phyloP scores from a whole-genome alignment of 345 rosid species.

The Rubroshorea leprosula region DNA sequence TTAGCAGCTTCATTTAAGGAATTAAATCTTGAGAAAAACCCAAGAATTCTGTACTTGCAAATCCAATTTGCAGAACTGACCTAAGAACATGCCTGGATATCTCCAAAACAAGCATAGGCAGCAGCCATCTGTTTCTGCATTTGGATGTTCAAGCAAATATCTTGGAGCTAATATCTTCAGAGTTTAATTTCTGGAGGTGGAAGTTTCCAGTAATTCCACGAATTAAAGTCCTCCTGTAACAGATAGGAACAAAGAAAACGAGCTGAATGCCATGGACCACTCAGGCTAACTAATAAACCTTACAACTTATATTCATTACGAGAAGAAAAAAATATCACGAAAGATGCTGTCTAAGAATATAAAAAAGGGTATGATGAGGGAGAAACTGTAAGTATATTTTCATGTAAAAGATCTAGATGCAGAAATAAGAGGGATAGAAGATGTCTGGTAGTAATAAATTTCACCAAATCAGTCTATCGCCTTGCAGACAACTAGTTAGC shows the following conservation, averaged over 20 bases:
- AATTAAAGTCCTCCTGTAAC: slow-evolving; percentile 79
- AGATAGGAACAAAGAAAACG: not conserved
- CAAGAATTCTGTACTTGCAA: no score
- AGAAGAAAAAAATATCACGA: no score
- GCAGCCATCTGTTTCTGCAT: slow-evolving; percentile 2
- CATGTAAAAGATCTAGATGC: no score
- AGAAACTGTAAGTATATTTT: no score
- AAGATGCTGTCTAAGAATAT: no score
- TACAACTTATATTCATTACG: slow-evolving; percentile 3
- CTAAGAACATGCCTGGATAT: slow-evolving; percentile 15
- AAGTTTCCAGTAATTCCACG: slow-evolving; percentile 92
- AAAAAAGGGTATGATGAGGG: no score
- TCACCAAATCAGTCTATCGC: slow-evolving; percentile 3
- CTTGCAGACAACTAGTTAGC: not conserved
- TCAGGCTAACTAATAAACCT: not conserved
- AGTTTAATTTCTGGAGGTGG: slow-evolving; percentile 49
- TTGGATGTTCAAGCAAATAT: slow-evolving; percentile 5
- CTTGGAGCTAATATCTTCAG: slow-evolving; percentile 24
- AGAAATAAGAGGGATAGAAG: no score
- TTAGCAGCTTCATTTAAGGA: no score
- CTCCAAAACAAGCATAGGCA: slow-evolving; percentile 1
- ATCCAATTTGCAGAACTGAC: not conserved
- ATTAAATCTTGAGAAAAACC: no score
- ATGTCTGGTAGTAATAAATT: no score
- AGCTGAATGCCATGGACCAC: slow-evolving; percentile 9